Base-by-base conservation (phyloP, 2,329 filamentous ascomycete genomes). In the Xylariaceae sp. region DNA sequence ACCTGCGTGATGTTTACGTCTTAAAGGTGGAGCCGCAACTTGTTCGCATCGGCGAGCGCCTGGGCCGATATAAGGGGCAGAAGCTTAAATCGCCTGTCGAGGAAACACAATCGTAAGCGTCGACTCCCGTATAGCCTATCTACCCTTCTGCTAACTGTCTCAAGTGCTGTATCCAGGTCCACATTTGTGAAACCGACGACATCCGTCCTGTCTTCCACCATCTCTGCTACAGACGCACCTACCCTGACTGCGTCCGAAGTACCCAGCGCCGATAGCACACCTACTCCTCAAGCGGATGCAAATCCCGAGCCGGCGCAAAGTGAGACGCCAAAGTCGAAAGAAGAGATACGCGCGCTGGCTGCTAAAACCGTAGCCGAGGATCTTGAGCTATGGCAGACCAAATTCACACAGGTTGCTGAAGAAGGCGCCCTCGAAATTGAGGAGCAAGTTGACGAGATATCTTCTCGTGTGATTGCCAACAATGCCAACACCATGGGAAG, bases 21-120 rank as follows among this genome's bases (percentile, higher is more conserved):
- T 82, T 95, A 56, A 95, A 94, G 53, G 89, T 98, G 3, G 89
- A 97, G 65, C 94, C 94, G 11, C 94, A 98, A 63, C 73, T 98
- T 11, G 77, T 90, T 40, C 87, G 88, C 54, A 97, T 98, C 54
- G 86, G 87, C 9, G 85, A 96, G 66, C 81, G 89, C 31, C 74
- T 98, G 9, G 89, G 88, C 28, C 73, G 84, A 33, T 86, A 88
- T 62, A 81, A 72, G 48, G 73, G 76, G 14, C 55, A 53, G 41
- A 67, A 63, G 41, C 49, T 53, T 21, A 68, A 65, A 50, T 40
- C 59, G 8, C 40, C 44, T 19, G 33, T 46, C 32, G 65, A 66
- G 31, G 65, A 63, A 41, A 40, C 35, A 33, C 50, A 47, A 30
- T 40, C 42, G 56, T 64, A 43, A 58, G 63, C 58, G 15, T 13